Evolutionary conservation across 225 moss, liverwort and hornwort species (phyloP), one percentile per base, ranked within the genome.

Genomic region (Pseudoscleropodium purum): DNA sequence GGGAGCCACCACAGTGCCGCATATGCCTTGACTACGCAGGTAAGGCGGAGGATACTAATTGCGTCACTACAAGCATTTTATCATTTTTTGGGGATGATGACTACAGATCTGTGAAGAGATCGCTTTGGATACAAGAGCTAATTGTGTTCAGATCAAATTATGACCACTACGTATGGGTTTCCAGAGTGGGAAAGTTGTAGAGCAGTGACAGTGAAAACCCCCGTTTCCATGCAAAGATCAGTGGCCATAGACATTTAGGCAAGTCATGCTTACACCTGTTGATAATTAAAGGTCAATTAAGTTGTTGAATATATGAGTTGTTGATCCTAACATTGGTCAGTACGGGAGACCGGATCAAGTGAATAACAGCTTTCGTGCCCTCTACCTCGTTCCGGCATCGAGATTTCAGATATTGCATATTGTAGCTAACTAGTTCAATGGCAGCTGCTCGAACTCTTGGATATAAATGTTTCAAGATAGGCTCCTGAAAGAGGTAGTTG

Each of bases 21-120:
- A 96, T 97, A 83, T 97, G 97, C 93, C 93, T 97, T 17, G 97
- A 97, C 81, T 94, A 93, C 84, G 96, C 92, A 94, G 97, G 97
- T 93, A 90, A 31, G 64, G 86, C 52, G 76, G 30, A 51, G 30
- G 54, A 52, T 39, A 52, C 78, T 39, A 62, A 6, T 27, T 63
- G 86, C 49, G 27, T 75, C 14, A 19, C 75, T 86, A 11, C 6
- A 62, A 37, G 27, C 9, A 20, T 86, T 75, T 26, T 20, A 49
- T 27, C 49, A 25, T 62, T 29, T 54, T 67, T 4, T 2, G 6
- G 4, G 16, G 47, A 66, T 26, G 43, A 36, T 62, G 62, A 36
- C 27, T 75, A 16, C 36, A 37, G 36, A 62, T 27, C 18, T 86
- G 18, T 75, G 75, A 27, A 61, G 36, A 27, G 47, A 49, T 47